Evolutionary conservation across 345 rosid species (phyloP).

Genomic region (Litchi chinensis): DNA sequence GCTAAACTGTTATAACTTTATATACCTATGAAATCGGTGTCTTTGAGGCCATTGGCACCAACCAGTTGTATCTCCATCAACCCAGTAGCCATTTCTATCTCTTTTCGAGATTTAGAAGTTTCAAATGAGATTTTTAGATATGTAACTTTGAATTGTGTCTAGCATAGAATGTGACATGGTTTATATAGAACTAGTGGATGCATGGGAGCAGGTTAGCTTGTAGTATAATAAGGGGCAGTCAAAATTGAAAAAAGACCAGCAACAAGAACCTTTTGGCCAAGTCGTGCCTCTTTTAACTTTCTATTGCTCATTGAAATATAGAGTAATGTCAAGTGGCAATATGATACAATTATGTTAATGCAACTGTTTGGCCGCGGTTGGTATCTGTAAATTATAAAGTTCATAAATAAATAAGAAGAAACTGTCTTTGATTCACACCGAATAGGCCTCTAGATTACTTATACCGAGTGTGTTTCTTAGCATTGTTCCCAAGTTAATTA

Average conservation of each 20-base stretch:
- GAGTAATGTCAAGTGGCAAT: neutral
- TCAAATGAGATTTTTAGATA: neutral
- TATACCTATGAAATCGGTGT: slow-evolving; percentile 65
- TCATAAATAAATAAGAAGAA: too few species aligned
- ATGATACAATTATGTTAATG: neutral
- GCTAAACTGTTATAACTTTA: neutral
- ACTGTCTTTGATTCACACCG: neutral
- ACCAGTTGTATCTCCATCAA: slow-evolving; percentile 65
- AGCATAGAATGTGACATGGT: neutral
- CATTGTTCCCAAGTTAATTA: neutral
- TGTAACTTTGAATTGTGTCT: neutral
- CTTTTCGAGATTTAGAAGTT: neutral
- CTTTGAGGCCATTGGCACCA: slow-evolving; percentile 67
- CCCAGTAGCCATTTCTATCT: slow-evolving; percentile 63
- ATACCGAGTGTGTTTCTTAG: neutral
- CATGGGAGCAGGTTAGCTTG: neutral
- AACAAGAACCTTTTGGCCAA: neutral
- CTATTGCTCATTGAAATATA: neutral
- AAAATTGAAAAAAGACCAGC: slow-evolving; percentile 2
- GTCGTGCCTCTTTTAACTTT: neutral
- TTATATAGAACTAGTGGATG: neutral
- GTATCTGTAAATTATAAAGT: too few species aligned
- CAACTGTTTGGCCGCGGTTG: too few species aligned
- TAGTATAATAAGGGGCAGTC: neutral
- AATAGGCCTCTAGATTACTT: neutral